These are phyloP conservation scores for Brassica carinata DNA, from an alignment of 345 rosid species.

Conservation along the genomic window DNA sequence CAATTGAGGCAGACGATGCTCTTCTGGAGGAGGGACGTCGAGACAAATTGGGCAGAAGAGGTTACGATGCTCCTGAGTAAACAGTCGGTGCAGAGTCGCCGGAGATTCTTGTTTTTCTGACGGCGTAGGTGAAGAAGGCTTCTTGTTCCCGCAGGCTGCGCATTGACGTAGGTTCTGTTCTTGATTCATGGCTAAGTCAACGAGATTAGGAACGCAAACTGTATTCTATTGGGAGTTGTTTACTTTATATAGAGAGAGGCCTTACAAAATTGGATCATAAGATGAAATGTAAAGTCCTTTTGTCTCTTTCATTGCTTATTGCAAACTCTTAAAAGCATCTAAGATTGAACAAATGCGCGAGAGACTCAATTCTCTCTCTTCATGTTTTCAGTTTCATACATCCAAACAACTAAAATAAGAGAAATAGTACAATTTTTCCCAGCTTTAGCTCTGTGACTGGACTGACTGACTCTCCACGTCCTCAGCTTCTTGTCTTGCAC, in stretches of 20 bases:
- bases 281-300: too few relatives aligned
- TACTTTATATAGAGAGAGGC: neutral
- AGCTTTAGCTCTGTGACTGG: constrained; percentile 27
- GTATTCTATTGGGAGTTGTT: neutral
- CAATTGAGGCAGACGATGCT: constrained; percentile 52
- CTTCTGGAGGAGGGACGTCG: constrained; percentile 25
- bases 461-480: neutral
- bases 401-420: constrained; percentile 30
- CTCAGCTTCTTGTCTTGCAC: constrained; percentile 22
- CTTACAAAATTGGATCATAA: too few relatives aligned
- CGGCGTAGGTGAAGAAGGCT: constrained; percentile 46
- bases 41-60: constrained; percentile 59
- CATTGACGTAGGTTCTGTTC: constrained; percentile 36
- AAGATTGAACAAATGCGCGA: constrained; percentile 25
- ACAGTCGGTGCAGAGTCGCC: constrained; percentile 59
- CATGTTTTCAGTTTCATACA: constrained; percentile 29
- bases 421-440: constrained; percentile 16
- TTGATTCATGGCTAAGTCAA: constrained; percentile 36
- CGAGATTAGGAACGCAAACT: constrained; percentile 21
- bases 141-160: constrained; percentile 41
- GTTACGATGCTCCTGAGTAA: constrained; percentile 49
- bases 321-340: constrained; percentile 22
- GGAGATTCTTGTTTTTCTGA: constrained; percentile 24
- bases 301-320: constrained; percentile 37
- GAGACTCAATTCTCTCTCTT: constrained; percentile 20